These are phyloP conservation scores for Psilocybe subaeruginosa DNA, from an alignment of 768 basidiomycete genomes.

Conservation along the genomic window DNA sequence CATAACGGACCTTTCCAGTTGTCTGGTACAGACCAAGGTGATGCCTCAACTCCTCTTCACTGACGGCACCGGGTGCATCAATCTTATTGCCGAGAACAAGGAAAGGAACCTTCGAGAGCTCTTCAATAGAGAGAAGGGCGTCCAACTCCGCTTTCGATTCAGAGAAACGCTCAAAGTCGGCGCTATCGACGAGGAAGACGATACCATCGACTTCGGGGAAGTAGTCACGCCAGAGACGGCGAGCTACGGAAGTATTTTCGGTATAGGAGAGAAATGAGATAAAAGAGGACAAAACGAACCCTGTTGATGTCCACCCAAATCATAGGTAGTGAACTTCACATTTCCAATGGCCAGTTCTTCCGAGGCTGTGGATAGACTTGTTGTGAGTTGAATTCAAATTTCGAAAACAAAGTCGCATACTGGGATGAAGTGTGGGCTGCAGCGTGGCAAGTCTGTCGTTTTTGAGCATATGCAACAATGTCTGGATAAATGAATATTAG, in stretches of 20 bases:
- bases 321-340: slow-evolving; percentile 98
- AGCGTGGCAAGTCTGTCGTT: slow-evolving; percentile 97
- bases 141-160: slow-evolving; percentile 99
- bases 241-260: slow-evolving; percentile 54
- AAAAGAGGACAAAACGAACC: slow-evolving; percentile 55
- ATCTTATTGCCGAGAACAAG: slow-evolving; percentile 99
- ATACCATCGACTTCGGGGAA: slow-evolving; percentile 99
- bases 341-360: slow-evolving; percentile 99
- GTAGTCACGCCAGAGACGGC: slow-evolving; percentile 99
- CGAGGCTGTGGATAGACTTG: slow-evolving; percentile 63
- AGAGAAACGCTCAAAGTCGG: slow-evolving; percentile 94
- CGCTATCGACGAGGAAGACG: slow-evolving; percentile 96
- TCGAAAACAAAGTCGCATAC: slow-evolving; percentile 48
- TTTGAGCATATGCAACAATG: slow-evolving; percentile 98
- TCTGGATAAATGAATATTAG: slow-evolving; percentile 49
- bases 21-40: slow-evolving; percentile 96
- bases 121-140: slow-evolving; percentile 93
- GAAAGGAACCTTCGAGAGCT: slow-evolving; percentile 96
- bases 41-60: slow-evolving; percentile 96
- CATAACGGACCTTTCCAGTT: slow-evolving; percentile 86
- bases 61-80: slow-evolving; percentile 96
- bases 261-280: neutral
- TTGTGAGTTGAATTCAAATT: slow-evolving; percentile 1
- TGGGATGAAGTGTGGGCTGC: slow-evolving; percentile 98
- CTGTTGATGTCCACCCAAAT: slow-evolving; percentile 97